Percentiles rank a stretch among this genome's conserved stretches.
Evolutionary conservation across 2,329 filamentous ascomycete genomes (phyloP).

Genomic region (Lachnellula subtilissima): DNA sequence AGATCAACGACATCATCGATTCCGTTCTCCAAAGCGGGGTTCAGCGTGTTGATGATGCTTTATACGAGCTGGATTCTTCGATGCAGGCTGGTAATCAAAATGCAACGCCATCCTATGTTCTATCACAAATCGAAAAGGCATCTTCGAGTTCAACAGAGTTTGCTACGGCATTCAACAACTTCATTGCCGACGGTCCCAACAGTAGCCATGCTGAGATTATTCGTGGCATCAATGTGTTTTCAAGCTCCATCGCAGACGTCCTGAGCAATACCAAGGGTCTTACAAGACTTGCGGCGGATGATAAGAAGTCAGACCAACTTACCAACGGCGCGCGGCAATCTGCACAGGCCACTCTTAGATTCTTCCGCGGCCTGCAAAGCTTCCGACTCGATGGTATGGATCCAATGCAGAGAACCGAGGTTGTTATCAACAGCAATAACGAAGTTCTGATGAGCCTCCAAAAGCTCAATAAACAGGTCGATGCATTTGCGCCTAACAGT

Average conservation of each 20-base stretch:
- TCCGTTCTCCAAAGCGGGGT: constrained; percentile 92
- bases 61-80: constrained; percentile 94
- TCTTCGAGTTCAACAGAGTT: constrained; percentile 94
- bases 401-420: constrained; percentile 86
- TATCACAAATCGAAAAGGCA: constrained; percentile 96
- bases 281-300: constrained; percentile 85
- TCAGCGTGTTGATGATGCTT: constrained; percentile 87
- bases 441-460: constrained; percentile 94
- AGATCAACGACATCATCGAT: constrained; percentile 97
- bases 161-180: constrained; percentile 96
- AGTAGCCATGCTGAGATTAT: constrained; percentile 88
- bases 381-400: constrained; percentile 91
- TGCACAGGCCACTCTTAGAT: constrained; percentile 81
- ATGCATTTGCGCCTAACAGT: constrained; percentile 84
- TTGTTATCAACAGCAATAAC: constrained; percentile 95
- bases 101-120: constrained; percentile 86
- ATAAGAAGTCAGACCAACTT: constrained; percentile 87
- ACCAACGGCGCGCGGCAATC: constrained; percentile 78
- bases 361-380: constrained; percentile 91
- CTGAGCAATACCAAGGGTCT: constrained; percentile 96
- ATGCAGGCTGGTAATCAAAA: constrained; percentile 99
- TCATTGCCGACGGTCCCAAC: constrained; percentile 93
- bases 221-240: constrained; percentile 83
- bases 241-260: constrained; percentile 87
- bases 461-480: constrained; percentile 86